A percentile compares a stretch with the other conserved stretches of the same genome.
Evolutionary conservation across 176 grass and related monocot species (phyloP).

Genomic region (Oryza longistaminata): DNA sequence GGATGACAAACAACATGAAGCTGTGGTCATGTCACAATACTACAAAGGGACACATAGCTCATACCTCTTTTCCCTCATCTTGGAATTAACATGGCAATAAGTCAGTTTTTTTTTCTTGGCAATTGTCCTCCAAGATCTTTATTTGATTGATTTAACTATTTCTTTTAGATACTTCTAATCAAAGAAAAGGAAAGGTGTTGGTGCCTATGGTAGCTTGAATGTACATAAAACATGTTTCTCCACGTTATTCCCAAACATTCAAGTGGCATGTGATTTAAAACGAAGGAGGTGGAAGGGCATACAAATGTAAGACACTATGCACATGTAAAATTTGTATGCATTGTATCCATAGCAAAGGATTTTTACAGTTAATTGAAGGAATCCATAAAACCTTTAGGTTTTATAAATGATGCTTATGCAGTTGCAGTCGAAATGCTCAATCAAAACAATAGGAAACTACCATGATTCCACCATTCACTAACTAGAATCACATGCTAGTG

Average conservation of each 20-base stretch:
- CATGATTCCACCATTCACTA: constrained; percentile 11
- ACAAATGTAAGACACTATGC: background rate
- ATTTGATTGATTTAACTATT: background rate
- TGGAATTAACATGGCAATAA: background rate
- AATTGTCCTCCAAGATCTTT: background rate
- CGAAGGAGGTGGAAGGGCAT: background rate
- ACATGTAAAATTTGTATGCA: background rate
- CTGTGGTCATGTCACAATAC: background rate
- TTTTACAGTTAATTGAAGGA: background rate
- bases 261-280: background rate
- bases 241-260: background rate
- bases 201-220: background rate
- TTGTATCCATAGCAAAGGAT: no score
- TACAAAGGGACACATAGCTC: background rate
- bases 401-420: background rate
- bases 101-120: background rate
- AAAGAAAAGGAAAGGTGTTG: background rate
- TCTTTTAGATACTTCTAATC: background rate
- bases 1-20: background rate
- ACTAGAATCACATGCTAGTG: background rate
- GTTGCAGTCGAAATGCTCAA: background rate
- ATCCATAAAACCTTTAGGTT: background rate
- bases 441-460: background rate
- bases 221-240: background rate
- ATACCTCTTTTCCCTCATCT: background rate